Conservation (phyloP, 2,329 filamentous ascomycete genomes). For the Diaporthe vaccinii region DNA sequence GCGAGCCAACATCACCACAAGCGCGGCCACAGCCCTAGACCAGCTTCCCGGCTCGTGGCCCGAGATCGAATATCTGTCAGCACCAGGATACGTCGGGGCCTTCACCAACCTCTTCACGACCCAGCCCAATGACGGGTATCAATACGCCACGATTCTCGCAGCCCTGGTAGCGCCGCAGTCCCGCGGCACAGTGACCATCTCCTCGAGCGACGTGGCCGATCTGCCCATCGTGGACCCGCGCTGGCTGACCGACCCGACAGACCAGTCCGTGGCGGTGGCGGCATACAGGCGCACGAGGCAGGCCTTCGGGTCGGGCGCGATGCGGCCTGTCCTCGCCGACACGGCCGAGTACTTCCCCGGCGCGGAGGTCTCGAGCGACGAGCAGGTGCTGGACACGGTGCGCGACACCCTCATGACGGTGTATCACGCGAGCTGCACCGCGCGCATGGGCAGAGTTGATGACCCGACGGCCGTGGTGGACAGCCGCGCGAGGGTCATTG, state of each 20-base stretch:
- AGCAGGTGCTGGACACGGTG: slow-evolving; percentile 50
- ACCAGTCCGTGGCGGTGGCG: slow-evolving; percentile 39
- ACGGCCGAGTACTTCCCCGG: slow-evolving; percentile 53
- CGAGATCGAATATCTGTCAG: slow-evolving; percentile 21
- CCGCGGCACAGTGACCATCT: slow-evolving; percentile 9
- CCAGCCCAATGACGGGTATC: not conserved
- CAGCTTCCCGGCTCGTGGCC: slow-evolving; percentile 26
- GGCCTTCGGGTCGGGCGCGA: not conserved
- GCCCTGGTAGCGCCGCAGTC: slow-evolving; percentile 20
- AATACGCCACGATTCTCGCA: slow-evolving; percentile 11
- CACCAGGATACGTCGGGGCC: not conserved
- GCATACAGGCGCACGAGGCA: slow-evolving; percentile 42
- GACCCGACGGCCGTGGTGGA: slow-evolving; percentile 20
- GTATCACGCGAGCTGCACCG: slow-evolving; percentile 52
- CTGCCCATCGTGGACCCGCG: slow-evolving; percentile 54
- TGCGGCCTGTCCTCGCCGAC: slow-evolving; percentile 43
- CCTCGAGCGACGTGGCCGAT: not conserved
- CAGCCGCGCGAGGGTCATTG: not conserved
- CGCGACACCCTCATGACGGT: slow-evolving; percentile 47
- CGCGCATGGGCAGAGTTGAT: slow-evolving; percentile 51
- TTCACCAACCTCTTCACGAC: slow-evolving; percentile 19
- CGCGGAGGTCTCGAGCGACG: slow-evolving; percentile 49
- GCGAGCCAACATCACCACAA: not conserved
- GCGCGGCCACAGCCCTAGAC: not conserved
- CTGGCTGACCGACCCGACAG: slow-evolving; percentile 48